Conservation (phyloP, 306 rosid species). For the Begonia masoniana region DNA sequence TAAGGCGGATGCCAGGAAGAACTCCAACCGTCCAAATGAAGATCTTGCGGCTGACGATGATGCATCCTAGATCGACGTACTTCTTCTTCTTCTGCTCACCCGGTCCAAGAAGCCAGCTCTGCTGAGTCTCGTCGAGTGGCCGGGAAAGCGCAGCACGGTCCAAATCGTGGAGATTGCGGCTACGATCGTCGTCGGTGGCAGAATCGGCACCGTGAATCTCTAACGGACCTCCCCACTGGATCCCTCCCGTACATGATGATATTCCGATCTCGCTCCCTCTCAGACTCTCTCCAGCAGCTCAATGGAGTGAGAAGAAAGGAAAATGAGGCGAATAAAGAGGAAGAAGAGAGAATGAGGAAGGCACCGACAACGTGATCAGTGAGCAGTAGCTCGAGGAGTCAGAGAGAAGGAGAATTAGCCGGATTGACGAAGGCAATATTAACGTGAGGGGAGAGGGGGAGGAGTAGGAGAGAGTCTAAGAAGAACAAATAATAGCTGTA, state of each 20-base stretch:
- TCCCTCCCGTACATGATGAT: constrained; percentile 72
- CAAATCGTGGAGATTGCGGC: constrained; percentile 72
- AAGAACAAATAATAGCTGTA: no score
- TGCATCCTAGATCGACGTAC: constrained; percentile 91
- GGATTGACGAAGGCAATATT: no score
- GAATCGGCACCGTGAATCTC: constrained; percentile 87
- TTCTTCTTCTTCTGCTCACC: constrained; percentile 97
- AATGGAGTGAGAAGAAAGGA: no score
- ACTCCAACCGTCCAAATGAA: constrained; percentile 78
- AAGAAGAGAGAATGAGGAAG: no score
- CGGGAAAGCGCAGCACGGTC: constrained; percentile 88
- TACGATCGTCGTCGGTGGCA: constrained; percentile 89
- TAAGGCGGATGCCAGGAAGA: constrained; percentile 42
- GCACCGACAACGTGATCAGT: no score
- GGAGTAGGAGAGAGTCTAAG: no score
- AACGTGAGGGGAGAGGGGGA: no score
- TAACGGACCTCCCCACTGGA: constrained; percentile 97
- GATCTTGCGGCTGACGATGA: constrained; percentile 93
- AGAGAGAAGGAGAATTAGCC: no score
- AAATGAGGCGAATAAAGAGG: no score
- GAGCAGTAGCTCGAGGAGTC: no score
- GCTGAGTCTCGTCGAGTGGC: constrained; percentile 89
- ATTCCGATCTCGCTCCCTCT: no score
- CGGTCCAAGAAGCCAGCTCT: constrained; percentile 93
- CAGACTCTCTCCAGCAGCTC: no score